These are phyloP conservation scores for Aureobasidium leucospermi DNA, from an alignment of 2,329 filamentous ascomycete genomes.

Conservation along the genomic window DNA sequence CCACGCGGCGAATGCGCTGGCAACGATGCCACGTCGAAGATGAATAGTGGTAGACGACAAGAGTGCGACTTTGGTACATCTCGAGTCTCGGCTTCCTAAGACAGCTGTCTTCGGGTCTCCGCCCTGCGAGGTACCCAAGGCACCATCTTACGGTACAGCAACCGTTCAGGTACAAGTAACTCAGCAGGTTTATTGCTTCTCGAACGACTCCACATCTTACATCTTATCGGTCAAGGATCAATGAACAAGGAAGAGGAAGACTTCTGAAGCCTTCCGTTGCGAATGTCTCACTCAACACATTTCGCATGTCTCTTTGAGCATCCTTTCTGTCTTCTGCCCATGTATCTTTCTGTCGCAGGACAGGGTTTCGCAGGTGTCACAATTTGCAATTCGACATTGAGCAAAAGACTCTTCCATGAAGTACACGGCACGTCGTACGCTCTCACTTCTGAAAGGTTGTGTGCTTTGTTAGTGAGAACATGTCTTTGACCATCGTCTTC, in stretches of 20 bases:
- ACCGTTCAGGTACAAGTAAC: not conserved
- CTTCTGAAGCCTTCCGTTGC: not conserved
- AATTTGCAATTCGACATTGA: too few relatives aligned
- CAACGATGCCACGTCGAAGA: not conserved
- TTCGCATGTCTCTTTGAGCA: not conserved
- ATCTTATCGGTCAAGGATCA: slow-evolving; percentile 5
- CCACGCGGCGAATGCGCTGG: not conserved
- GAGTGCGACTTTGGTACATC: not conserved
- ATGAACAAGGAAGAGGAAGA: not conserved
- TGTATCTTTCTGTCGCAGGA: not conserved
- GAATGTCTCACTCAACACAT: slow-evolving; percentile 1
- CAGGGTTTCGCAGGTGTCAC: too few relatives aligned
- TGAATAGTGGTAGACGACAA: not conserved
- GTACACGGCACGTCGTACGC: too few relatives aligned
- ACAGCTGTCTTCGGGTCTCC: not conserved
- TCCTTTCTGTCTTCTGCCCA: not conserved
- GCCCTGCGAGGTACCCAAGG: not conserved
- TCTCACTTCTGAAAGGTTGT: too few relatives aligned
- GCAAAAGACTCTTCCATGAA: too few relatives aligned
- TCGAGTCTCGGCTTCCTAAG: slow-evolving; percentile 1
- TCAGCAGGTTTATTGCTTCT: slow-evolving; percentile 8
- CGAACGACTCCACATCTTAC: not conserved
- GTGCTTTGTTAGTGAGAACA: too few relatives aligned
- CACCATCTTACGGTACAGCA: not conserved
- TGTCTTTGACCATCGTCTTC: not conserved